These are phyloP conservation scores for Solanum aculeatissimum DNA, from an alignment of 305 asterid genomes.

Conservation along the genomic window DNA sequence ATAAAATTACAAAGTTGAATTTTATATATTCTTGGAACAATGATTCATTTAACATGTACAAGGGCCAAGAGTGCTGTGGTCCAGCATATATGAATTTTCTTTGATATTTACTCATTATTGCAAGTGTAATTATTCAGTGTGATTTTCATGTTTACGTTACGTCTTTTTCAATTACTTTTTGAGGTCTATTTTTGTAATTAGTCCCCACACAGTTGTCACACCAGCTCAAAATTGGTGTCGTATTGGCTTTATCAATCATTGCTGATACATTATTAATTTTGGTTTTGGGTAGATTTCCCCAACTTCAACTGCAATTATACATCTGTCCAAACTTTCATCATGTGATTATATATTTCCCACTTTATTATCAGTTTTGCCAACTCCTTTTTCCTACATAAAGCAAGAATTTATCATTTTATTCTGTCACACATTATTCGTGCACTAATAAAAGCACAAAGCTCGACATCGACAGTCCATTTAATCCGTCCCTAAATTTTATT, in stretches of 20 bases:
- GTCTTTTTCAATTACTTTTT: background rate
- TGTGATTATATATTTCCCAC: background rate
- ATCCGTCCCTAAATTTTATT: too few relatives aligned
- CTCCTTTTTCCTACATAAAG: background rate
- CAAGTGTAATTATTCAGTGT: background rate
- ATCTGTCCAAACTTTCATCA: background rate
- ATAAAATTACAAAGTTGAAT: too few relatives aligned
- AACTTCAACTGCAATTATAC: background rate
- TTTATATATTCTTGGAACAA: background rate
- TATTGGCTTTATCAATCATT: background rate
- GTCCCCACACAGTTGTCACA: background rate
- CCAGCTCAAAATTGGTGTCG: background rate
- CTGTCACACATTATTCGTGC: background rate
- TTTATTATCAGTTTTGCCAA: background rate
- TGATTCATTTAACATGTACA: background rate
- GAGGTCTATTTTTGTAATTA: background rate
- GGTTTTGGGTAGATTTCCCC: background rate
- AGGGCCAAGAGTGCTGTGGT: background rate
- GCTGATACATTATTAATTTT: background rate
- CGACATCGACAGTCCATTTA: too few relatives aligned
- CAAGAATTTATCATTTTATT: background rate
- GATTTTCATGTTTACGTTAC: background rate
- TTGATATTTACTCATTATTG: background rate
- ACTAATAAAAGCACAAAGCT: background rate
- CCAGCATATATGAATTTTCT: background rate